phyloP scores from a whole-genome alignment of 345 rosid species.

The Eucalyptus regnans region DNA sequence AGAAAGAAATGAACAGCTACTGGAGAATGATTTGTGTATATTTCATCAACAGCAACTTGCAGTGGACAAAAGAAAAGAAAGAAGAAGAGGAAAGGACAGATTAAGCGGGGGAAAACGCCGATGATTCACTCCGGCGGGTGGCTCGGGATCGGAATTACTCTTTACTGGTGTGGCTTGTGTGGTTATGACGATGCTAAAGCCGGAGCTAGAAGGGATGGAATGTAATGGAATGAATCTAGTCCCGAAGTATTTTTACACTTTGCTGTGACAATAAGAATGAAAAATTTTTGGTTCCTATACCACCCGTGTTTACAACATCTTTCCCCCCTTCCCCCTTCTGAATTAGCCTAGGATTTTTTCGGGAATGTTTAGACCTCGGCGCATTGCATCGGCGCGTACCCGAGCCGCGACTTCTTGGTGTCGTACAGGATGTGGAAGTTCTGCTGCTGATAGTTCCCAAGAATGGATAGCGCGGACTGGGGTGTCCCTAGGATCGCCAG shows the following conservation, averaged over 20 bases:
- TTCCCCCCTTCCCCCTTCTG: not conserved
- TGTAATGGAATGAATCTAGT: not conserved
- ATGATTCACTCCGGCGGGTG: not conserved
- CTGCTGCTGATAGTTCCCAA: slow-evolving; percentile 96
- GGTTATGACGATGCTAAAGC: not conserved
- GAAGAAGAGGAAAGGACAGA: not conserved
- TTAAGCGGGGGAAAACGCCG: not conserved
- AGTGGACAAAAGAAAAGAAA: not conserved
- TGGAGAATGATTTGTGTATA: too few relatives aligned
- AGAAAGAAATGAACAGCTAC: not conserved
- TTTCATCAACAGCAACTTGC: not conserved
- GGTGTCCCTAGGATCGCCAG: slow-evolving; percentile 84
- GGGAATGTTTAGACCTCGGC: slow-evolving; percentile 32
- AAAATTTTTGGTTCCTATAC: not conserved
- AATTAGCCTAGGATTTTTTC: accelerated
- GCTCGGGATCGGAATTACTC: not conserved
- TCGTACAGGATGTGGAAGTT: slow-evolving; percentile 87
- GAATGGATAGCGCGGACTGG: slow-evolving; percentile 59
- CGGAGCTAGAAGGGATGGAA: not conserved
- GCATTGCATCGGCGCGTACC: slow-evolving; percentile 75
- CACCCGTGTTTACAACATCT: not conserved
- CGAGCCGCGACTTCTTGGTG: slow-evolving; percentile 73
- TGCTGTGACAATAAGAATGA: too few relatives aligned
- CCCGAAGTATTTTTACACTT: not conserved
- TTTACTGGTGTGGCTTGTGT: not conserved